Base-by-base conservation (phyloP, 176 grass and related monocot species). In the Musa beccarii region DNA sequence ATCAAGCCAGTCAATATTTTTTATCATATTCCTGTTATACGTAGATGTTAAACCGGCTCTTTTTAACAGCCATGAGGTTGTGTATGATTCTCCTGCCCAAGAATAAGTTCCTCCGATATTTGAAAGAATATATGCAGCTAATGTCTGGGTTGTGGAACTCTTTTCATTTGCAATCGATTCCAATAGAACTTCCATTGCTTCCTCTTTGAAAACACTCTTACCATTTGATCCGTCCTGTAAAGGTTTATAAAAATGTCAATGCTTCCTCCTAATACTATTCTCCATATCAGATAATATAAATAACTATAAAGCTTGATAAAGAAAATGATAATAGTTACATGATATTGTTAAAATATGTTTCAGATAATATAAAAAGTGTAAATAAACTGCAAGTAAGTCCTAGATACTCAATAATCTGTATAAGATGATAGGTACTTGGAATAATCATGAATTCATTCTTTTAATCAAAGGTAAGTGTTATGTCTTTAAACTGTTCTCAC, bases 41-140 rank as follows among this genome's bases (percentile, higher is more conserved):
- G 70, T 82, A 71, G 86, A 91, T 69, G 83, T 81, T 69, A 99
- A 86, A 51, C 95, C 90, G 53, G 90, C 88, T 84, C 89, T 99
- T 80, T 91, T 99, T 52, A 89, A 59, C 5, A 94, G 77, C 84
- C 77, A 91, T 66, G 95, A 88, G 49, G 81, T 69, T 3, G 88
- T 93, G 66, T 94, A 91, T 34, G 95, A 79, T 87, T 99, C 90
- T 63, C 95, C 95, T 76, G 82, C 80, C 95, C 95, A 99, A 24
- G 95, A 99, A 74, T 91, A 89, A 83, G 90, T 99, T 59, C 95
- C 95, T 54, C 90, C 88, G 56, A 99, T 84, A 51, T 93, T 99
- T 72, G 88, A 87, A 78, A 99, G 78, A 81, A 86, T 87, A 66
- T 76, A 79, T 75, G 90, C 88, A 79, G 90, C 66, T 80, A 99